phyloP scores from a whole-genome alignment of 2,329 filamentous ascomycete species.

The Colletotrichum plurivorum region DNA sequence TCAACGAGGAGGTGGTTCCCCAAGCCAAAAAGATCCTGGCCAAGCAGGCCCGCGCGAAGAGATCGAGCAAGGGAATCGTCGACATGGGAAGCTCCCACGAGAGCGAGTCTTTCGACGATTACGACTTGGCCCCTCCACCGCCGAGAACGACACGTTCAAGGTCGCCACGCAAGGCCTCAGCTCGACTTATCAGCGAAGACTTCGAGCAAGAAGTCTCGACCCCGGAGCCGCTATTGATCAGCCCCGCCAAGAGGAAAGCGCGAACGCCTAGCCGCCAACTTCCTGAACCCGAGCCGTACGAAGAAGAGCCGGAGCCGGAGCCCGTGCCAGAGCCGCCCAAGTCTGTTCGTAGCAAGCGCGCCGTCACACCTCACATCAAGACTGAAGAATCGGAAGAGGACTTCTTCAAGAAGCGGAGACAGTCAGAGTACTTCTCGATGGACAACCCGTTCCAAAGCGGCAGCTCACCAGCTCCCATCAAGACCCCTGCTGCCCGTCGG shows the following conservation, averaged over 20 bases:
- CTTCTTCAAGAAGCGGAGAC: slow-evolving; percentile 51
- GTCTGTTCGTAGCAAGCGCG: slow-evolving; percentile 65
- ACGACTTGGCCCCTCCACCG: slow-evolving; percentile 66
- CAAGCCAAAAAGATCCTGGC: slow-evolving; percentile 83
- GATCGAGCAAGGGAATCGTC: slow-evolving; percentile 88
- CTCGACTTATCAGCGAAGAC: slow-evolving; percentile 67
- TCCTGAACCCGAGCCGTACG: slow-evolving; percentile 60
- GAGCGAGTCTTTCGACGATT: slow-evolving; percentile 72
- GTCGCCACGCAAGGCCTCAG: slow-evolving; percentile 69
- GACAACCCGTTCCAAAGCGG: slow-evolving; percentile 94
- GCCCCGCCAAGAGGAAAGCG: slow-evolving; percentile 68
- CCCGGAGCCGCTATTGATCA: slow-evolving; percentile 48
- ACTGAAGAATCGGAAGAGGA: slow-evolving; percentile 67
- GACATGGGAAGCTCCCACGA: slow-evolving; percentile 78
- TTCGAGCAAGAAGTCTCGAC: slow-evolving; percentile 56
- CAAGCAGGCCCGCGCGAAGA: slow-evolving; percentile 82
- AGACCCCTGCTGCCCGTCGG: slow-evolving; percentile 64
- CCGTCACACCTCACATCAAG: slow-evolving; percentile 63
- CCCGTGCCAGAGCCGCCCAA: slow-evolving; percentile 52
- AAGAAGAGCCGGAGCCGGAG: slow-evolving; percentile 55
- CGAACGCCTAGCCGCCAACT: slow-evolving; percentile 69
- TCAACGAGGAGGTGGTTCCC: slow-evolving; percentile 83
- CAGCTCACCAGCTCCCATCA: slow-evolving; percentile 73
- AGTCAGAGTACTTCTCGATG: slow-evolving; percentile 77
- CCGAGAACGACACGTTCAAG: slow-evolving; percentile 65